These are phyloP conservation scores for Kurtzmaniella quercitrusa DNA, from an alignment of 1,139 yeast genomes.

Conservation along the genomic window DNA sequence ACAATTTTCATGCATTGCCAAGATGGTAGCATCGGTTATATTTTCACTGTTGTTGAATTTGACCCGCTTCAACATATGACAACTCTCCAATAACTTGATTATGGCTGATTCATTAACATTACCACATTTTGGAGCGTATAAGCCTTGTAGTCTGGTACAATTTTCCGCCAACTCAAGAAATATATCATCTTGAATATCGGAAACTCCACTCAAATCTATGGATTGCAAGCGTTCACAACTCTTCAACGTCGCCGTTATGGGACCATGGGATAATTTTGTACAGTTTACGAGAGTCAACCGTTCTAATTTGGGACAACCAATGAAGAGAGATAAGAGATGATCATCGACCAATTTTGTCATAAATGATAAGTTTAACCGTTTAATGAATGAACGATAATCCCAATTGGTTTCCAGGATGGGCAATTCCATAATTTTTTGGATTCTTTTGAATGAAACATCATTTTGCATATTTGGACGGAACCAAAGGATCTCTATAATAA, in stretches of 20 bases:
- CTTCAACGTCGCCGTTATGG: conserved; percentile 58
- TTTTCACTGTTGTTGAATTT: conserved; percentile 70
- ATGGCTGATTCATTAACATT: conserved; percentile 65
- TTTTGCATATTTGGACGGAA: conserved; percentile 78
- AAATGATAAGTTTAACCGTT: conserved; percentile 75
- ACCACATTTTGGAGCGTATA: conserved; percentile 84
- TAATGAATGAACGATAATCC: conserved; percentile 72
- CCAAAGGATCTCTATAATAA: conserved; percentile 81
- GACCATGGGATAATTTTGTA: conserved; percentile 54
- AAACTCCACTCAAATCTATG: conserved; percentile 87
- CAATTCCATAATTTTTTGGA: conserved; percentile 51
- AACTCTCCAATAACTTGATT: conserved; percentile 51
- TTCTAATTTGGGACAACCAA: conserved; percentile 74
- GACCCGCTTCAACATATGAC: conserved; percentile 77
- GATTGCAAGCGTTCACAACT: conserved; percentile 75
- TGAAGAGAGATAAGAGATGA: conserved; percentile 48
- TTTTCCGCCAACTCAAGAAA: conserved; percentile 64
- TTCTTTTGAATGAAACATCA: conserved; percentile 45
- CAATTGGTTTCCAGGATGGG: conserved; percentile 52
- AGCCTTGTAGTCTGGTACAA: conserved; percentile 80
- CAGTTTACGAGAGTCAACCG: conserved; percentile 84
- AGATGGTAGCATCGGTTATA: conserved; percentile 67
- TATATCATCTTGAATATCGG: conserved; percentile 61
- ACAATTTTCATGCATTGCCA: conserved; percentile 62
- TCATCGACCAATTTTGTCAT: conserved; percentile 69